Evolutionary conservation across 192 early-diverging fungal species (phyloP).

Genomic region (Spizellomyces sp.): DNA sequence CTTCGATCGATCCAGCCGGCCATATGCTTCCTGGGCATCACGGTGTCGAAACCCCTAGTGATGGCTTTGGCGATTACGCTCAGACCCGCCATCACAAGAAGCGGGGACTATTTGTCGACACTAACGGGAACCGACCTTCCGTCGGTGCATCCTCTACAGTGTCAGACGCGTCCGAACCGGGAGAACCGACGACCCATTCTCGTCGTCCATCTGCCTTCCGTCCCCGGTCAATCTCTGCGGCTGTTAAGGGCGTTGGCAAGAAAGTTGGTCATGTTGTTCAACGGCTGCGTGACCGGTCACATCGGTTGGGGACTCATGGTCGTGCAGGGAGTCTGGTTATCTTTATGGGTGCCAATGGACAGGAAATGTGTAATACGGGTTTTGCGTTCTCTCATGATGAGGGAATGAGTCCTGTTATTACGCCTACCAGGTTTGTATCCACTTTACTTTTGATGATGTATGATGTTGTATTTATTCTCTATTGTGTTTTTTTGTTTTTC

Average conservation of each 20-base stretch:
- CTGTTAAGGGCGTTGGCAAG: conserved; percentile 16
- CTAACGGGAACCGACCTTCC: neutral
- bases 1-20: neutral
- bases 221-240: neutral
- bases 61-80: neutral
- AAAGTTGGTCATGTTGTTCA: conserved; percentile 6
- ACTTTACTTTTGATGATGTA: too few species aligned
- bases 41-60: neutral
- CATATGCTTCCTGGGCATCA: neutral
- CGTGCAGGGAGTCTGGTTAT: conserved; percentile 40
- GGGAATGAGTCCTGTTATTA: conserved; percentile 57
- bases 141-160: neutral
- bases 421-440: conserved; percentile 31
- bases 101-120: neutral
- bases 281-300: neutral
- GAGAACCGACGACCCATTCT: neutral
- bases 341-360: conserved; percentile 50
- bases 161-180: neutral
- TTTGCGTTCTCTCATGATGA: conserved; percentile 56
- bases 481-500: too few species aligned
- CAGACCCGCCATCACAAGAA: neutral
- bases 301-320: conserved; percentile 10
- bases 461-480: too few species aligned
- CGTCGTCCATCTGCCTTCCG: conserved; percentile 13
- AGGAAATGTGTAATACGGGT: conserved; percentile 41